Evolutionary conservation across 139 green algal species (phyloP).

Genomic region (Chlamydomonas urium): DNA sequence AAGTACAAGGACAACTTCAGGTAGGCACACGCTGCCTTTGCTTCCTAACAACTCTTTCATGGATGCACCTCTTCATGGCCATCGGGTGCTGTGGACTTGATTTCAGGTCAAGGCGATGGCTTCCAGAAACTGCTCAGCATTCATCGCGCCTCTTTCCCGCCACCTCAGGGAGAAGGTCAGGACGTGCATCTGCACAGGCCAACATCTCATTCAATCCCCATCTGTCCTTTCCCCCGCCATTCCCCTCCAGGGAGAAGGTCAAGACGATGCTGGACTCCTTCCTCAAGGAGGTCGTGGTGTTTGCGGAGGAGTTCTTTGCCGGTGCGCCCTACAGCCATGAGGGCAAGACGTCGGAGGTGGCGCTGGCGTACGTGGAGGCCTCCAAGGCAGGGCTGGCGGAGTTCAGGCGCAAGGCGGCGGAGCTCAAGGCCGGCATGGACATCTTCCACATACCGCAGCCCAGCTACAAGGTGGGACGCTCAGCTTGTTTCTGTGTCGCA

Average conservation of each 20-base stretch:
- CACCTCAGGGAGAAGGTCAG: no score
- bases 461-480: slow-evolving; percentile 62
- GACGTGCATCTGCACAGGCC: no score
- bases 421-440: slow-evolving; percentile 80
- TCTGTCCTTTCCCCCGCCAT: not conserved
- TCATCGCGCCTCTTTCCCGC: no score
- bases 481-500: slow-evolving; percentile 18
- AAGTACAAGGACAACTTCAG: slow-evolving; percentile 78
- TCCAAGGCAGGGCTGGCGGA: slow-evolving; percentile 27
- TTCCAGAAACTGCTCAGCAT: no score
- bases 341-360: slow-evolving; percentile 18
- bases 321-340: slow-evolving; percentile 47
- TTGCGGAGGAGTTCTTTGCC: slow-evolving; percentile 59
- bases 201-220: no score
- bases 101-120: no score
- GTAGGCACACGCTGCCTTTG: no score
- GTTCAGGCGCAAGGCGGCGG: slow-evolving; percentile 19
- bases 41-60: no score
- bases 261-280: slow-evolving; percentile 74
- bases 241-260: slow-evolving; percentile 47
- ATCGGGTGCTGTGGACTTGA: no score
- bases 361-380: slow-evolving; percentile 37
- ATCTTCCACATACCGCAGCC: slow-evolving; percentile 81
- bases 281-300: slow-evolving; percentile 59
- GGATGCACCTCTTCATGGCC: no score